These are phyloP conservation scores for Apium graveolens DNA, from an alignment of 129 eudicot genomes.

Conservation along the genomic window DNA sequence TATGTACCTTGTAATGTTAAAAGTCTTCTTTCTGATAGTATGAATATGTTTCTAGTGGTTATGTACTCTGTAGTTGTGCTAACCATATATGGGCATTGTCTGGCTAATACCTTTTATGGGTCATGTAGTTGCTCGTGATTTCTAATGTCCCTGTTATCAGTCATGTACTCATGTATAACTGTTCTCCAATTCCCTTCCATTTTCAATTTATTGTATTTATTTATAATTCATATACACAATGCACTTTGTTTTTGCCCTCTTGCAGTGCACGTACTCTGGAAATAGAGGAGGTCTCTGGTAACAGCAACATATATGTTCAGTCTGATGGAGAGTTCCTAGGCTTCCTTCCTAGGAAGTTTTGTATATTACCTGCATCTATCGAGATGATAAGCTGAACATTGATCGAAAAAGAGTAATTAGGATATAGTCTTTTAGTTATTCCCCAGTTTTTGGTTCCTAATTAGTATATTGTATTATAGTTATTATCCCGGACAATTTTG, in stretches of 20 bases:
- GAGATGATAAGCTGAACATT: slow-evolving; percentile 58
- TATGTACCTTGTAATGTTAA: not conserved
- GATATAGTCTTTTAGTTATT: not conserved
- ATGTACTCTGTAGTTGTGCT: not conserved
- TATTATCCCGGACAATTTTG: no score
- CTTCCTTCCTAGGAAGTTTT: slow-evolving; percentile 82
- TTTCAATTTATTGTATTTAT: not conserved
- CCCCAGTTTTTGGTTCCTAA: not conserved
- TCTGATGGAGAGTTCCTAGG: slow-evolving; percentile 93
- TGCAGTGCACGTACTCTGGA: slow-evolving; percentile 70
- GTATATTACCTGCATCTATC: slow-evolving; percentile 64
- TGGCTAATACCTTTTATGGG: not conserved
- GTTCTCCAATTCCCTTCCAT: not conserved
- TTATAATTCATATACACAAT: not conserved
- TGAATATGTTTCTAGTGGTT: not conserved
- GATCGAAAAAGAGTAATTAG: not conserved
- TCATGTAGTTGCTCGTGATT: not conserved
- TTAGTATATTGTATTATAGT: no score
- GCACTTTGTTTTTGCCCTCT: not conserved
- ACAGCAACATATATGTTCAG: slow-evolving; percentile 56
- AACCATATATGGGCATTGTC: not conserved
- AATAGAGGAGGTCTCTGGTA: slow-evolving; percentile 61
- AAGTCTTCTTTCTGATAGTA: not conserved
- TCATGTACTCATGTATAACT: not conserved
- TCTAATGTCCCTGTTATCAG: not conserved